These are phyloP conservation scores for Cladosporium sp. DNA, from an alignment of 2,329 filamentous ascomycete species.

Conservation along the genomic window DNA sequence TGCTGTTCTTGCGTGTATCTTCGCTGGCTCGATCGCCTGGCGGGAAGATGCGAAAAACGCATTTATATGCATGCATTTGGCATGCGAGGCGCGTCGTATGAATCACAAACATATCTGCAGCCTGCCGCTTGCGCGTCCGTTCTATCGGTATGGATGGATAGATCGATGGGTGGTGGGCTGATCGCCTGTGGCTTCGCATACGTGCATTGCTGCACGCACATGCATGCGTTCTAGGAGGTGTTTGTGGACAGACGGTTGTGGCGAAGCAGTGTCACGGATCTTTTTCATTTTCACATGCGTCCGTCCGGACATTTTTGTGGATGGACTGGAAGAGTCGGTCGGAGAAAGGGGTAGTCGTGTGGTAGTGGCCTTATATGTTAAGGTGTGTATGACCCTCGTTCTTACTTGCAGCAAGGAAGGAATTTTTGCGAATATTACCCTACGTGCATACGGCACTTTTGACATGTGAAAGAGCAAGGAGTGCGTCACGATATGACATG, in stretches of 20 bases:
- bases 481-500: conserved; percentile 1
- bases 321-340: neutral
- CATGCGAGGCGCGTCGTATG: neutral
- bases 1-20: neutral
- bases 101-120: neutral
- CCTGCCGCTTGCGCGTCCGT: too few relatives aligned
- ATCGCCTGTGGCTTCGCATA: neutral
- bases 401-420: neutral
- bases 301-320: neutral
- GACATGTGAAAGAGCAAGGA: conserved; percentile 1
- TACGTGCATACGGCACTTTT: neutral
- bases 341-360: neutral
- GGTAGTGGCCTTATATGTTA: neutral
- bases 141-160: too few relatives aligned
- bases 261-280: neutral
- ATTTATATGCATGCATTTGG: neutral
- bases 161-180: neutral
- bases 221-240: too few relatives aligned
- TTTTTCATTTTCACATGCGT: neutral
- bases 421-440: neutral
- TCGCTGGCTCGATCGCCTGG: too few relatives aligned
- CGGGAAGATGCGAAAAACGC: neutral
- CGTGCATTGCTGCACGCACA: neutral
- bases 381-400: neutral
- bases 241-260: neutral